A percentile compares a stretch with the other conserved stretches of the same genome.
phyloP scores from a whole-genome alignment of 1,284 basidiomycete species.

The Pseudozyma flocculosa region DNA sequence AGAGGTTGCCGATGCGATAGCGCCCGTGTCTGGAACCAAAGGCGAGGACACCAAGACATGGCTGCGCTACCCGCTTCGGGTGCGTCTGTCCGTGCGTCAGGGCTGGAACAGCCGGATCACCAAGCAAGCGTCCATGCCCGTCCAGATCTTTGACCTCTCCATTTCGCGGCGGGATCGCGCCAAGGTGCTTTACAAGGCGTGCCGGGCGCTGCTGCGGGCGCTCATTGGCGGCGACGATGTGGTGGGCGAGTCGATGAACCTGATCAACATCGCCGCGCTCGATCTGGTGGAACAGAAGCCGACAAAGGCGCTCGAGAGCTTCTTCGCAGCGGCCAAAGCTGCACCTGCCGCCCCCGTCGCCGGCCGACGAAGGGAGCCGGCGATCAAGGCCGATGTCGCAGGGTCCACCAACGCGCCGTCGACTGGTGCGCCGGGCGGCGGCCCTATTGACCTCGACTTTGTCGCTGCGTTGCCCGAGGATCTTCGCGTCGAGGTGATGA shows the following conservation, averaged over 20 bases:
- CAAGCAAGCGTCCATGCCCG: slow-evolving; percentile 42
- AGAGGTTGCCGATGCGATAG: background rate
- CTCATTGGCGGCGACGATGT: slow-evolving; percentile 31
- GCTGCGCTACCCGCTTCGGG: slow-evolving; percentile 41
- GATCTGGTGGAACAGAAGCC: slow-evolving; percentile 34
- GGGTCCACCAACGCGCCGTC: too few species aligned
- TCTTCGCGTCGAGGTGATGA: slow-evolving; percentile 31
- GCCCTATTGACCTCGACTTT: slow-evolving; percentile 23
- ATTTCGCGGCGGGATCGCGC: slow-evolving; percentile 12
- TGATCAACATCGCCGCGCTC: slow-evolving; percentile 50
- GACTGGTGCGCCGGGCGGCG: too few species aligned
- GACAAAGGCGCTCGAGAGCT: slow-evolving; percentile 23
- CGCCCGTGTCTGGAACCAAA: too few species aligned
- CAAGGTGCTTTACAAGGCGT: slow-evolving; percentile 17
- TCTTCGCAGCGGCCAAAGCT: slow-evolving; percentile 8
- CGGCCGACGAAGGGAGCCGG: too few species aligned
- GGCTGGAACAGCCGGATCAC: slow-evolving; percentile 37
- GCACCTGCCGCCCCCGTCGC: too few species aligned
- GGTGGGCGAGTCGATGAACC: slow-evolving; percentile 33
- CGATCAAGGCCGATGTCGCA: too few species aligned
- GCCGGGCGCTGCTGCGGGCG: slow-evolving; percentile 16
- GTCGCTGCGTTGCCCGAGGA: slow-evolving; percentile 31
- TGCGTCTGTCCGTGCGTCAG: slow-evolving; percentile 37
- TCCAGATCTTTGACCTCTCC: slow-evolving; percentile 41
- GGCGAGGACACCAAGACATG: too few species aligned